Conservation (phyloP, 495 filamentous ascomycete genomes). For the Talaromyces liani region DNA sequence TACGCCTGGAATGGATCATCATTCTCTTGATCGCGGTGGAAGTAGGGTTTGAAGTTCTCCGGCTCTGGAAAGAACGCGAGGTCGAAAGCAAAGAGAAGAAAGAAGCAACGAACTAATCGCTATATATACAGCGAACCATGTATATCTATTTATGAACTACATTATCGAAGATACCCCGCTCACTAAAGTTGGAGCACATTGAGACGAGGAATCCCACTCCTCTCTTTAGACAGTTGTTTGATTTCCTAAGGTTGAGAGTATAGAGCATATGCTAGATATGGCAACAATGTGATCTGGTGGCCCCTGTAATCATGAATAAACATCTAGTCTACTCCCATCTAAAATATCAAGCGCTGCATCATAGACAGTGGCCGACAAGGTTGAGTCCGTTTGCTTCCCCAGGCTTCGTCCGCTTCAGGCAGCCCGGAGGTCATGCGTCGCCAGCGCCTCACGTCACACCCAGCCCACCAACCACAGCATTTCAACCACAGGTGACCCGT, state of each 20-base stretch:
- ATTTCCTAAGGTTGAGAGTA: not conserved
- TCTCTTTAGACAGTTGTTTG: not conserved
- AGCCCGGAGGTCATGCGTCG: constrained; percentile 1
- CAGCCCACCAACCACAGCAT: not conserved
- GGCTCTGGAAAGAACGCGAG: constrained; percentile 50
- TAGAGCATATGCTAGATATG: not conserved
- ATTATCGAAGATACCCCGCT: constrained; percentile 14
- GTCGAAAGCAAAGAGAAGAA: constrained; percentile 39
- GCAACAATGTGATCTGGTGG: not conserved
- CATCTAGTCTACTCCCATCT: not conserved
- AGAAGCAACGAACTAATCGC: constrained; percentile 7
- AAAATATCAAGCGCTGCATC: not conserved
- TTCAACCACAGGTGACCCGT: constrained; percentile 1
- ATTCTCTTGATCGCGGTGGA: constrained; percentile 91
- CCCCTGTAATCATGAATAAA: not conserved
- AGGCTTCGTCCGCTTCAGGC: not conserved
- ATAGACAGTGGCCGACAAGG: not conserved
- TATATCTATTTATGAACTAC: constrained; percentile 3
- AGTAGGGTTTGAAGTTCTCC: constrained; percentile 62
- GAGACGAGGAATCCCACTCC: not conserved
- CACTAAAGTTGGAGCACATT: not conserved
- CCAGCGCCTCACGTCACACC: not conserved
- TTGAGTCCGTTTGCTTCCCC: not conserved
- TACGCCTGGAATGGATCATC: constrained; percentile 93
- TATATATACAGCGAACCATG: constrained; percentile 3